phyloP scores from a whole-genome alignment of 2,329 filamentous ascomycete genomes.

The Aspergillus clavatus region DNA sequence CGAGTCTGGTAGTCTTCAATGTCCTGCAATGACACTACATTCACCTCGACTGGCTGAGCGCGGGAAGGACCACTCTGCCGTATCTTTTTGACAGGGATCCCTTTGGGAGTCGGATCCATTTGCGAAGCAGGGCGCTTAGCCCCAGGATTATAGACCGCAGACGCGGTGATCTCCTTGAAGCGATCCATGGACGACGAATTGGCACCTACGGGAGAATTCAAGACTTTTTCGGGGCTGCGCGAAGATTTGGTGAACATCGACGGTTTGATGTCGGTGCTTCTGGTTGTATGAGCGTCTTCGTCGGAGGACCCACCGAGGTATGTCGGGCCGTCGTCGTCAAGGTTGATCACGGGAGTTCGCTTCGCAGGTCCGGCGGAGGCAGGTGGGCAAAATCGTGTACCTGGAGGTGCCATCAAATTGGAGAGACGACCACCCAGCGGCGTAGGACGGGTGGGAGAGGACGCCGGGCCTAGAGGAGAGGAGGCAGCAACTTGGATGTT shows the following conservation, averaged over 20 bases:
- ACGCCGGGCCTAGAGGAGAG: constrained; percentile 62
- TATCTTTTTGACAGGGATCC: constrained; percentile 36
- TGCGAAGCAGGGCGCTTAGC: constrained; percentile 41
- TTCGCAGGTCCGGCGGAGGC: constrained; percentile 38
- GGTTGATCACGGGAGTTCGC: constrained; percentile 40
- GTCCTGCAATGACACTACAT: constrained; percentile 45
- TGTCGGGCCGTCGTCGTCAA: constrained; percentile 53
- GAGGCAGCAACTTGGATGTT: constrained; percentile 81
- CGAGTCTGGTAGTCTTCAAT: constrained; percentile 48
- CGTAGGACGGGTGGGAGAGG: constrained; percentile 35
- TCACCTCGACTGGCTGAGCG: constrained; percentile 40
- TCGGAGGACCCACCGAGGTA: constrained; percentile 62
- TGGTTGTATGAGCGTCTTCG: constrained; percentile 46
- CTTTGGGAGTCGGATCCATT: constrained; percentile 40
- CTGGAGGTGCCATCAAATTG: constrained; percentile 67
- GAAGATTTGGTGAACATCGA: constrained; percentile 51
- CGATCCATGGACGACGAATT: constrained; percentile 25
- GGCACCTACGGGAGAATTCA: constrained; percentile 37
- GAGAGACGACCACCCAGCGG: constrained; percentile 46
- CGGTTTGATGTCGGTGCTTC: constrained; percentile 56
- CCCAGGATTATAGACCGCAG: constrained; percentile 39
- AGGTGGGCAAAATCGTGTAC: constrained; percentile 63
- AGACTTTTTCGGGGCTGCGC: constrained; percentile 36
- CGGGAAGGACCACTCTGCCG: constrained; percentile 42
- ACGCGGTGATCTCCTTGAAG: constrained; percentile 43